Conservation (phyloP, 371 early-diverging fungal genomes). For the Mortierella sp. region DNA sequence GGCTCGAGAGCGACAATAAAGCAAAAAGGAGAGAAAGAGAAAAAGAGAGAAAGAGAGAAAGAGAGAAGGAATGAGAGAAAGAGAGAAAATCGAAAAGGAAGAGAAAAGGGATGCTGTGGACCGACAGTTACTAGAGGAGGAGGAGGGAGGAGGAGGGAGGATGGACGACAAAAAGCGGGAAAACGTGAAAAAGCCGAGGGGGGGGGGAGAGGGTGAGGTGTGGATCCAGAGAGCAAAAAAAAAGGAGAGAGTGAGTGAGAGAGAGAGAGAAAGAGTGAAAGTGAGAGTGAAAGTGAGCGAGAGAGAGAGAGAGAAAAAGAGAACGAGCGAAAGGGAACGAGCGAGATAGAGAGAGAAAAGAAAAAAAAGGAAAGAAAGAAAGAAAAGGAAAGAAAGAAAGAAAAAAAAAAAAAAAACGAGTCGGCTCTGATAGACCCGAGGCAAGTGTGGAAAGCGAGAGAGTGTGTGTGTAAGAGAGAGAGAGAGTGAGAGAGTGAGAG, state of each 20-base stretch:
- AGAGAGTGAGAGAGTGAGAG: too few relatives aligned
- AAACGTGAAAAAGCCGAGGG: background rate
- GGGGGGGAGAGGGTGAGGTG: too few relatives aligned
- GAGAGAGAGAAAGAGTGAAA: background rate
- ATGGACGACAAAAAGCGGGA: background rate
- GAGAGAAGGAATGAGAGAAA: background rate
- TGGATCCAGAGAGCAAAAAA: background rate
- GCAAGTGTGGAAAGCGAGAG: background rate
- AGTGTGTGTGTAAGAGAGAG: too few relatives aligned
- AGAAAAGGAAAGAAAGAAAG: background rate
- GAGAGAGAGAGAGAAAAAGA: background rate
- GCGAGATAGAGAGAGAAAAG: too few relatives aligned
- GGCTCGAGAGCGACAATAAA: background rate
- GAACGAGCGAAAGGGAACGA: too few relatives aligned
- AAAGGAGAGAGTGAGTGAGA: background rate
- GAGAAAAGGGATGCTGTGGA: background rate
- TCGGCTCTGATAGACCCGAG: background rate
- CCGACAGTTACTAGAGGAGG: background rate
- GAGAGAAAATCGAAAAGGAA: background rate
- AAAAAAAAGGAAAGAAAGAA: background rate
- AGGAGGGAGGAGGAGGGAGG: background rate
- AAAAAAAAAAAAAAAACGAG: conserved; percentile 9
- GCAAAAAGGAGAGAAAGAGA: background rate
- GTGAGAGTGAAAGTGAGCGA: background rate
- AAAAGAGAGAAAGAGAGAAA: background rate